A percentile compares a stretch with the other conserved stretches of the same genome.
These are phyloP conservation scores for Tolypocladium ovalisporum DNA, from an alignment of 2,329 filamentous ascomycete genomes.

Conservation along the genomic window DNA sequence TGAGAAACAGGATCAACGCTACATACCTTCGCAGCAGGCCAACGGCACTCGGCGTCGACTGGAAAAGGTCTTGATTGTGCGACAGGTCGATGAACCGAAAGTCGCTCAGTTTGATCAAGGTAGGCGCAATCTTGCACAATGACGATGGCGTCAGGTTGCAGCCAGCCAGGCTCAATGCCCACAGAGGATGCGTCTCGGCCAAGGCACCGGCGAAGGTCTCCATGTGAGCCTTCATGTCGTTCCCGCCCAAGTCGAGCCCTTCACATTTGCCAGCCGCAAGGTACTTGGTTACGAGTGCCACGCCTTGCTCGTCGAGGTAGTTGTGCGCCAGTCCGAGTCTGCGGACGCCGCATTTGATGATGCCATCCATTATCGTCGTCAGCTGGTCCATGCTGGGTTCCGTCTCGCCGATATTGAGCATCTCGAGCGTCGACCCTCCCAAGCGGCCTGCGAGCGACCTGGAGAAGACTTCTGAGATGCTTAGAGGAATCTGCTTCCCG, in stretches of 20 bases:
- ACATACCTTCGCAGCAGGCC: conserved; percentile 61
- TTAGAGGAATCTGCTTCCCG: conserved; percentile 20
- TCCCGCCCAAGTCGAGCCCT: conserved; percentile 81
- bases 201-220: conserved; percentile 41
- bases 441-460: conserved; percentile 68
- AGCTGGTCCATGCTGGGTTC: conserved; percentile 61
- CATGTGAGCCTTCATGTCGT: conserved; percentile 52
- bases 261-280: conserved; percentile 68
- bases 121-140: conserved; percentile 65
- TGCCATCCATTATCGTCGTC: conserved; percentile 66
- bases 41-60: conserved; percentile 60
- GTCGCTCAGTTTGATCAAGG: conserved; percentile 55
- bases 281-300: conserved; percentile 68
- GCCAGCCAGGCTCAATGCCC: conserved; percentile 75
- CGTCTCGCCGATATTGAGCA: conserved; percentile 76
- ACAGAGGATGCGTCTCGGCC: conserved; percentile 48
- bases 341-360: conserved; percentile 66
- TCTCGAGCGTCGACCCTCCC: conserved; percentile 64
- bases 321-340: conserved; percentile 80
- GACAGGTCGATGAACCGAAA: conserved; percentile 88
- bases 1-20: neutral
- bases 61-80: conserved; percentile 75
- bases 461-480: conserved; percentile 52
- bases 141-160: conserved; percentile 69
- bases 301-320: conserved; percentile 58